phyloP scores from a whole-genome alignment of 768 basidiomycete species.

The Suillus clintonianus region DNA sequence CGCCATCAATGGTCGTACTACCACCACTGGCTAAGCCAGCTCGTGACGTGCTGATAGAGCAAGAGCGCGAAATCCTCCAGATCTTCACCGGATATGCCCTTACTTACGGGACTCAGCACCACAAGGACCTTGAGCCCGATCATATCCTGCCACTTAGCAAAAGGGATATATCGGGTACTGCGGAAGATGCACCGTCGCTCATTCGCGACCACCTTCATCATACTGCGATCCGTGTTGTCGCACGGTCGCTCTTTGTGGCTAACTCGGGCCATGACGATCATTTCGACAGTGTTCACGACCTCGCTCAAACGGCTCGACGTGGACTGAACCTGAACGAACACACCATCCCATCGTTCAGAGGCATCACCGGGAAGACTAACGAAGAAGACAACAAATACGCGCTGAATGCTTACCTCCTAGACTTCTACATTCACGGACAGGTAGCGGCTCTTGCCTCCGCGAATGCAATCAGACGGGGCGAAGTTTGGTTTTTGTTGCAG shows the following conservation, averaged over 20 bases:
- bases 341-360: slow-evolving; percentile 57
- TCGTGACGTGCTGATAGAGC: slow-evolving; percentile 41
- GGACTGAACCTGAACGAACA: slow-evolving; percentile 61
- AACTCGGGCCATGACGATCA: slow-evolving; percentile 65
- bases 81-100: slow-evolving; percentile 60
- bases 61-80: slow-evolving; percentile 50
- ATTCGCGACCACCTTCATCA: slow-evolving; percentile 35
- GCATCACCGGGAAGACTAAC: slow-evolving; percentile 25
- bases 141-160: slow-evolving; percentile 50
- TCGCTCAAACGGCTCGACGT: slow-evolving; percentile 49
- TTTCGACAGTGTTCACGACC: slow-evolving; percentile 52
- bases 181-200: not conserved
- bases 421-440: slow-evolving; percentile 72
- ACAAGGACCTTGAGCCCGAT: slow-evolving; percentile 43
- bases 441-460: slow-evolving; percentile 45
- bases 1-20: slow-evolving; percentile 59
- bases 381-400: slow-evolving; percentile 27
- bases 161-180: slow-evolving; percentile 19
- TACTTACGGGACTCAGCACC: slow-evolving; percentile 46
- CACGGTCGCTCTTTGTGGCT: slow-evolving; percentile 65
- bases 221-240: slow-evolving; percentile 39
- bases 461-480: slow-evolving; percentile 61
- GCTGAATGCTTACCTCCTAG: slow-evolving; percentile 67
- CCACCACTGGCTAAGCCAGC: slow-evolving; percentile 47
- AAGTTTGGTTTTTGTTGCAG: slow-evolving; percentile 65